Percentiles rank a stretch among this genome's conserved stretches.
Conservation (phyloP, 306 rosid species). For the Inga laurina region DNA sequence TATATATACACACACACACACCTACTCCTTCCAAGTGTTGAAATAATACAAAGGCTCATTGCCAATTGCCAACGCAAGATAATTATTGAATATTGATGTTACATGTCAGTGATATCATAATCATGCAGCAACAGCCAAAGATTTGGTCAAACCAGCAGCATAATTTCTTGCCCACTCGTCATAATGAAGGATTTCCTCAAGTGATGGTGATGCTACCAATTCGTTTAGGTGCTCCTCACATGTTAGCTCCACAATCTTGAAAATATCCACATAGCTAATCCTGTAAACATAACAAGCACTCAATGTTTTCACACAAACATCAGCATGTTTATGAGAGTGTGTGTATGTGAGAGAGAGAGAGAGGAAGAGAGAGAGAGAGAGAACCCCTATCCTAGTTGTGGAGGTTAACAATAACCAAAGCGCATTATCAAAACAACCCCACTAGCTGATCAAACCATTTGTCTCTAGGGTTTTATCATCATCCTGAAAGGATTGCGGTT, state of each 20-base stretch:
- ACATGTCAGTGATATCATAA: background rate
- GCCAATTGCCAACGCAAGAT: background rate
- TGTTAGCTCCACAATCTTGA: constrained; percentile 91
- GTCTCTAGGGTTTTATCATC: no score
- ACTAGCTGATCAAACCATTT: background rate
- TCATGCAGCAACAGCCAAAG: constrained; percentile 25
- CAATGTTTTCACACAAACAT: no score
- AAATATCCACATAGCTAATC: constrained; percentile 85
- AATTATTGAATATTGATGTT: background rate
- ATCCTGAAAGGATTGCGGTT: no score
- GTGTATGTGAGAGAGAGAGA: no score
- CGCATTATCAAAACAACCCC: background rate
- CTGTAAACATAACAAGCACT: constrained; percentile 46
- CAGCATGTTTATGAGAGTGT: no score
- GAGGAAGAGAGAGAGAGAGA: background rate
- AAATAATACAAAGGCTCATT: background rate
- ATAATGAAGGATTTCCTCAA: constrained; percentile 87
- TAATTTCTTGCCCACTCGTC: constrained; percentile 86
- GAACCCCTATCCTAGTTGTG: background rate
- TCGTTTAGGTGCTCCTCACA: constrained; percentile 78
- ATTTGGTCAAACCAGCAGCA: constrained; percentile 67
- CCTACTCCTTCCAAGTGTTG: background rate
- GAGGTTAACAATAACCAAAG: background rate
- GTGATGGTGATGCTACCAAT: constrained; percentile 70
- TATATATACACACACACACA: no score